A percentile compares a stretch with the other conserved stretches of the same genome.
Evolutionary conservation across 495 filamentous ascomycete genomes (phyloP).

Genomic region (Tuber brumale): DNA sequence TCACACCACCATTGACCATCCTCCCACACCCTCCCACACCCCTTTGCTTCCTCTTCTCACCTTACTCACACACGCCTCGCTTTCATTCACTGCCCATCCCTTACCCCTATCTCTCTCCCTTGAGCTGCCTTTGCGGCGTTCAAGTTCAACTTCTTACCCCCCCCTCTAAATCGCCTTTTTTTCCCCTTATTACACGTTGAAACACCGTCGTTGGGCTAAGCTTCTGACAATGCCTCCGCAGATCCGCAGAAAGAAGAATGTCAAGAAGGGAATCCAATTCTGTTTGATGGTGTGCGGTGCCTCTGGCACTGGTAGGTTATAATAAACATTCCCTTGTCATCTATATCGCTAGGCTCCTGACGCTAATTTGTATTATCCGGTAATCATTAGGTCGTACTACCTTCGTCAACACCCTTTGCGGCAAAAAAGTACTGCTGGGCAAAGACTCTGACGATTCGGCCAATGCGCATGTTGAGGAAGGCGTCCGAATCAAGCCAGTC

Average conservation of each 20-base stretch:
- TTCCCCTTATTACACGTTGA: not conserved
- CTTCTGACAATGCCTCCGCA: conserved; percentile 44
- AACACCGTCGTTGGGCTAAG: not conserved
- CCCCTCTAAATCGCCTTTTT: not conserved
- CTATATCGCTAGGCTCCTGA: conserved; percentile 15
- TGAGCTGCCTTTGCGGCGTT: conserved; percentile 18
- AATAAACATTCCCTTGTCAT: conserved; percentile 15
- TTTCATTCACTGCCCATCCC: conserved; percentile 12
- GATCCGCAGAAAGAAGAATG: conserved; percentile 99
- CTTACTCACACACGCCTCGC: conserved; percentile 31
- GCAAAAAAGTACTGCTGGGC: conserved; percentile 77
- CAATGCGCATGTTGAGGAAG: conserved; percentile 88
- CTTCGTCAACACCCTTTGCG: conserved; percentile 98
- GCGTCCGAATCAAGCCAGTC: conserved; percentile 94
- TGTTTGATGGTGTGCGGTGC: conserved; percentile 99
- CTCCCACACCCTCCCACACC: conserved; percentile 38
- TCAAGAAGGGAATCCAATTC: conserved; percentile 99
- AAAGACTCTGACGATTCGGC: conserved; percentile 86
- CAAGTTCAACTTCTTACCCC: not conserved
- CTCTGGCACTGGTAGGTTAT: conserved; percentile 81
- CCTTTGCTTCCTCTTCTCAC: conserved; percentile 29
- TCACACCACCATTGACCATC: conserved; percentile 6
- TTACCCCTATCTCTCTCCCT: conserved; percentile 31
- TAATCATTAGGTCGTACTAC: conserved; percentile 73
- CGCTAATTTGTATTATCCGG: conserved; percentile 9